Evolutionary conservation across 306 rosid genomes (phyloP).

Genomic region (Rosa persica): DNA sequence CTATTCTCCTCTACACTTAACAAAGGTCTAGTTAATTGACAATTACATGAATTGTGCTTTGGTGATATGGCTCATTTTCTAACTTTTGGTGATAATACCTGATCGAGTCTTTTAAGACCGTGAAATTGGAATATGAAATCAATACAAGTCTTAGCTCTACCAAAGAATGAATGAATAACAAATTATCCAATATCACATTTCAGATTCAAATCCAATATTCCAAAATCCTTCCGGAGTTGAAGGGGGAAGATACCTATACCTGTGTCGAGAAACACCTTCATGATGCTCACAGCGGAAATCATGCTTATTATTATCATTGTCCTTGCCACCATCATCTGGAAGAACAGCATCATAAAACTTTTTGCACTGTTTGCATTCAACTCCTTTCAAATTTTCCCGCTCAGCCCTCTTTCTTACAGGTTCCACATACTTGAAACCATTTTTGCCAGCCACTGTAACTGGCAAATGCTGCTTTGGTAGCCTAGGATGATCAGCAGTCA

Average conservation of each 20-base stretch:
- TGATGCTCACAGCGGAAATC: constrained; percentile 79
- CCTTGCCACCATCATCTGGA: constrained; percentile 51
- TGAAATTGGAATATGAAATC: constrained; percentile 5
- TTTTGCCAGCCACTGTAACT: constrained; percentile 33
- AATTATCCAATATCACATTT: constrained; percentile 38
- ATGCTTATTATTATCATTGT: constrained; percentile 36
- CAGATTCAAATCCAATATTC: constrained; percentile 98
- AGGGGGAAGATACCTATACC: constrained; percentile 87
- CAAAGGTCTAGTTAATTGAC: not conserved
- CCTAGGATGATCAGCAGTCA: constrained; percentile 35
- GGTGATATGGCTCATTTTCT: not conserved
- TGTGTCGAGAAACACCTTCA: constrained; percentile 97
- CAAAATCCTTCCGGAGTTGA: constrained; percentile 98
- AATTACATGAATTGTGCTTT: not conserved
- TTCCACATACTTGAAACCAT: constrained; percentile 74
- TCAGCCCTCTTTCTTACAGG: constrained; percentile 93
- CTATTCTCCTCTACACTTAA: not conserved
- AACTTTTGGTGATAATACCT: not conserved
- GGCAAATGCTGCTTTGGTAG: constrained; percentile 51
- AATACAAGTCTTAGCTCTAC: not conserved
- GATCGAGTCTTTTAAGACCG: constrained; percentile 16
- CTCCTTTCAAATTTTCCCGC: constrained; percentile 81
- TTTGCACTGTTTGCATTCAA: constrained; percentile 91
- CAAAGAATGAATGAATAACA: not conserved
- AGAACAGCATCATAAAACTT: constrained; percentile 92